A percentile compares a stretch with the other conserved stretches of the same genome.
Conservation (phyloP, 108 stramenopile genomes). For the Skeletonema tropicum region DNA sequence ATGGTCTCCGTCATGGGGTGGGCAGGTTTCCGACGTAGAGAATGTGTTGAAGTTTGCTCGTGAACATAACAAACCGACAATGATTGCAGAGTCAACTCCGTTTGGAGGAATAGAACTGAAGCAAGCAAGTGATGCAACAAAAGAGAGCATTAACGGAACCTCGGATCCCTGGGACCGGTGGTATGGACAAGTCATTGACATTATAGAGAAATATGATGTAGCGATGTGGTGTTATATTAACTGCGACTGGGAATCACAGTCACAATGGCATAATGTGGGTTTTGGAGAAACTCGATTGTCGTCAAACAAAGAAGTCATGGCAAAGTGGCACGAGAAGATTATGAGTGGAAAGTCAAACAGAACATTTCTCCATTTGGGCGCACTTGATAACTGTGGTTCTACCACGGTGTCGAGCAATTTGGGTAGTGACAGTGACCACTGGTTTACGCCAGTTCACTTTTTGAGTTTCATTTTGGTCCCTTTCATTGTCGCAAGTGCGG, state of each 20-base stretch:
- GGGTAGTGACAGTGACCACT: background rate
- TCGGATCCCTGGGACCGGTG: conserved; percentile 71
- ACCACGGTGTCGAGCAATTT: background rate
- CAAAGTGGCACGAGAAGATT: conserved; percentile 63
- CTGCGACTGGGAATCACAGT: conserved; percentile 86
- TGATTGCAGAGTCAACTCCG: conserved; percentile 94
- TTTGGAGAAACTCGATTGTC: conserved; percentile 87
- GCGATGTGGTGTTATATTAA: conserved; percentile 93
- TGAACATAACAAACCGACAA: conserved; percentile 59
- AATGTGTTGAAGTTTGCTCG: conserved; percentile 79
- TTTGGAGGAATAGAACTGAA: conserved; percentile 80
- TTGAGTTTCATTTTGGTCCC: conserved; percentile 39
- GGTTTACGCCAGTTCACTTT: conserved; percentile 10
- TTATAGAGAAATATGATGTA: conserved; percentile 80
- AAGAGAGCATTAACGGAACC: conserved; percentile 12
- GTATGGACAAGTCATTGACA: conserved; percentile 72
- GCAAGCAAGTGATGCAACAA: conserved; percentile 29
- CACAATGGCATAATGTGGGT: conserved; percentile 82
- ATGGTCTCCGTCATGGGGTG: conserved; percentile 58
- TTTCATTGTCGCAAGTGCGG: conserved; percentile 34
- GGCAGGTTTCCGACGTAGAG: conserved; percentile 54
- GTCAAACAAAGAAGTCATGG: conserved; percentile 59
- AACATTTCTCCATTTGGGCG: conserved; percentile 45
- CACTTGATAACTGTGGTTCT: conserved; percentile 47
- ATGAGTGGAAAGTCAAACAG: conserved; percentile 36